A percentile compares a stretch with the other conserved stretches of the same genome.
Conservation (phyloP, 2,329 filamentous ascomycete genomes). For the Alternaria rosae region DNA sequence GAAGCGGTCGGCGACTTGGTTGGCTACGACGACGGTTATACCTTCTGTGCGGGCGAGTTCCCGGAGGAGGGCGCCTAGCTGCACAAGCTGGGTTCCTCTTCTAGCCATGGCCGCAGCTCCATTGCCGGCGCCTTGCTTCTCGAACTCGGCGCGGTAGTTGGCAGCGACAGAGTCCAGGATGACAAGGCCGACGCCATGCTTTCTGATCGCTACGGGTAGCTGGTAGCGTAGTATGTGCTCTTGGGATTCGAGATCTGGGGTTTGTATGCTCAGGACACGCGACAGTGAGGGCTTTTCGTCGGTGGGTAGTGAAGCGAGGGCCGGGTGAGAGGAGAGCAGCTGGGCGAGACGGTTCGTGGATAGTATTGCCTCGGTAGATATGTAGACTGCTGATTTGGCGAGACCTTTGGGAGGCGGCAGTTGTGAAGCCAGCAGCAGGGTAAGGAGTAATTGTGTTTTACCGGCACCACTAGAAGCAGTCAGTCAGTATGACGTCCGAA, state of each 20-base stretch:
- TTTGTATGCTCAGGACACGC: conserved; percentile 79
- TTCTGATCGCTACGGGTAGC: conserved; percentile 81
- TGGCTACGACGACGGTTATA: conserved; percentile 88
- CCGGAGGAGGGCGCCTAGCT: conserved; percentile 77
- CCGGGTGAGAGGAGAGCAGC: conserved; percentile 73
- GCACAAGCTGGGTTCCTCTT: conserved; percentile 77
- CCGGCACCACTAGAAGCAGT: conserved; percentile 74
- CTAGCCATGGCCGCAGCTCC: conserved; percentile 66
- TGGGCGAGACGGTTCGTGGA: conserved; percentile 83
- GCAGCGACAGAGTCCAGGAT: conserved; percentile 92
- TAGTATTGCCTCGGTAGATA: conserved; percentile 89
- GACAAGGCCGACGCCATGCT: conserved; percentile 79
- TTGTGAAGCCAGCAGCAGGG: conserved; percentile 83
- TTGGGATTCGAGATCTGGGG: conserved; percentile 90
- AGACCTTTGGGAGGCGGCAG: conserved; percentile 77
- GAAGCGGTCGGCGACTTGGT: conserved; percentile 94
- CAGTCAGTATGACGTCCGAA: conserved; percentile 5
- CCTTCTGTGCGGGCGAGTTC: conserved; percentile 76
- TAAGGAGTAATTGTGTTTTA: conserved; percentile 92
- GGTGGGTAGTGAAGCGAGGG: conserved; percentile 58
- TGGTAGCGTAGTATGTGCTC: conserved; percentile 95
- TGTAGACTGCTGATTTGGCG: conserved; percentile 80
- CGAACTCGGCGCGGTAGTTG: conserved; percentile 93
- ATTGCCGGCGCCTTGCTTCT: conserved; percentile 58
- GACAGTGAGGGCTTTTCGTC: conserved; percentile 70